phyloP scores from a whole-genome alignment of 1,139 yeast genomes.

The Yamadazyma spencermartinsiae region DNA sequence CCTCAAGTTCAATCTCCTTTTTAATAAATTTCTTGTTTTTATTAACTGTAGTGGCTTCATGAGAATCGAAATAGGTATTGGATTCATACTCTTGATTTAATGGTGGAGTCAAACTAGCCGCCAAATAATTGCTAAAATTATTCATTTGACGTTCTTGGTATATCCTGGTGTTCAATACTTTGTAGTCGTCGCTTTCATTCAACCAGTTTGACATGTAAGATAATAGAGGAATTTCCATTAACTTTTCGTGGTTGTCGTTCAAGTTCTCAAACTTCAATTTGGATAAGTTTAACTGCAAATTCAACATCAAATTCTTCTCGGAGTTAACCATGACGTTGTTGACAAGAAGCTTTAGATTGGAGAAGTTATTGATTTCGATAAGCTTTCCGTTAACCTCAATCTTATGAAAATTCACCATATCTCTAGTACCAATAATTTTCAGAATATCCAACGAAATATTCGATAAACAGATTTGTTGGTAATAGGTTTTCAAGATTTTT shows the following conservation, averaged over 20 bases:
- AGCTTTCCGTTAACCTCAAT: conserved; percentile 28
- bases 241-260: conserved; percentile 12
- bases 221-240: conserved; percentile 16
- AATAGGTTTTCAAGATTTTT: conserved; percentile 14
- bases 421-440: conserved; percentile 22
- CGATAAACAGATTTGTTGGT: conserved; percentile 23
- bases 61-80: conserved; percentile 2
- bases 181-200: conserved; percentile 19
- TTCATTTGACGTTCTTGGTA: conserved; percentile 12
- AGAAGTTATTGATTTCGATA: conserved; percentile 16
- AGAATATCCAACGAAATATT: conserved; percentile 20
- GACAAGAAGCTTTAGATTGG: conserved; percentile 15
- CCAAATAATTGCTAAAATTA: conserved; percentile 10
- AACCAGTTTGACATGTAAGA: conserved; percentile 18
- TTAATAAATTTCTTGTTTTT: conserved; percentile 9
- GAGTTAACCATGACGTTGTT: conserved; percentile 13
- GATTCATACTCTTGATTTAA: conserved; percentile 8
- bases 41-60: neutral
- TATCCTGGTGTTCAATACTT: conserved; percentile 15
- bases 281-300: conserved; percentile 13
- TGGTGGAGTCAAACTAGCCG: conserved; percentile 18
- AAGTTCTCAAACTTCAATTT: conserved; percentile 15
- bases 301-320: conserved; percentile 15
- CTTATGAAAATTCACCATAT: conserved; percentile 19
- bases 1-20: conserved; percentile 16